Percentiles rank a stretch among this genome's conserved stretches.
Evolutionary conservation across 768 basidiomycete genomes (phyloP).

Genomic region (Russula virescens): DNA sequence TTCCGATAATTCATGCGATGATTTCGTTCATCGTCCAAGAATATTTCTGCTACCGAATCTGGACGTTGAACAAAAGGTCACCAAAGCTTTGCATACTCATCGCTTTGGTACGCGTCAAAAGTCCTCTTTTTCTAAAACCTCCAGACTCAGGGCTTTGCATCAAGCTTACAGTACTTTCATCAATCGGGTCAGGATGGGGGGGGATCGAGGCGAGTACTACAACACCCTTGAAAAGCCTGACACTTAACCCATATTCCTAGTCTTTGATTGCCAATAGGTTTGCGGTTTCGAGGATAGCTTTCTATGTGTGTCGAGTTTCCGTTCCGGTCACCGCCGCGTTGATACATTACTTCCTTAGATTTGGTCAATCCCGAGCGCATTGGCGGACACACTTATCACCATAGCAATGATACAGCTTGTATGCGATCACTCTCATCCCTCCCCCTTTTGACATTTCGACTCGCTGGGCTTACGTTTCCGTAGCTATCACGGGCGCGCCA

Average conservation of each 20-base stretch:
- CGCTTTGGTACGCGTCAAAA: background rate
- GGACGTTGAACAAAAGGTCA: slow-evolving; percentile 20
- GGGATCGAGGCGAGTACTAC: background rate
- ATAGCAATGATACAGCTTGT: slow-evolving; percentile 10
- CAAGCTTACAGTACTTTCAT: background rate
- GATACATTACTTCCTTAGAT: background rate
- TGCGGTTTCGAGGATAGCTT: background rate
- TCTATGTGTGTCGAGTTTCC: background rate
- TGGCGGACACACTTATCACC: slow-evolving; percentile 15
- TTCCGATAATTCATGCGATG: slow-evolving; percentile 27
- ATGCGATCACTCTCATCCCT: background rate
- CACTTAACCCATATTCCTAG: no score
- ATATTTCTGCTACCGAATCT: slow-evolving; percentile 32
- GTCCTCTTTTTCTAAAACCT: no score
- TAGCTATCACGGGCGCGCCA: background rate
- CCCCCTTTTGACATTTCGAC: background rate
- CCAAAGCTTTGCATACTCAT: background rate
- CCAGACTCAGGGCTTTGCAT: background rate
- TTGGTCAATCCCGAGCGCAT: slow-evolving; percentile 7
- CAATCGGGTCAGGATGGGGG: slow-evolving; percentile 10
- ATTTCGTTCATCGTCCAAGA: slow-evolving; percentile 28
- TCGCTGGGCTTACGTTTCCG: background rate
- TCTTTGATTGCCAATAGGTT: background rate
- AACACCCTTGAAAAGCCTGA: no score
- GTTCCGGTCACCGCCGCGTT: background rate